Evolutionary conservation across 148 eudicot species (phyloP).

Genomic region (Linanthus parryae): DNA sequence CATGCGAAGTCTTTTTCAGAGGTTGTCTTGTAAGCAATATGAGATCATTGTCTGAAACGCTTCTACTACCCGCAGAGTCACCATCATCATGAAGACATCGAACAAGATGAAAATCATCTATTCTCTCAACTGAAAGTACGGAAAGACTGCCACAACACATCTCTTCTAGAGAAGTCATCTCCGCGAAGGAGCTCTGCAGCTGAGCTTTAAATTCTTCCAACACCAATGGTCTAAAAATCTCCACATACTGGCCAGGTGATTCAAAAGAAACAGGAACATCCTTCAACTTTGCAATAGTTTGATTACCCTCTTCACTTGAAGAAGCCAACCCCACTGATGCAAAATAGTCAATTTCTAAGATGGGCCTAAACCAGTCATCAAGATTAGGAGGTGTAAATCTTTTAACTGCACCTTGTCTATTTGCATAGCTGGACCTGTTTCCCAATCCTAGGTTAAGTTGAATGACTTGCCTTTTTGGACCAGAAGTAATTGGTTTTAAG

Average conservation of each 20-base stretch:
- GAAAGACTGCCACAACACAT: constrained; percentile 76
- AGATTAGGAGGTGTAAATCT: constrained; percentile 75
- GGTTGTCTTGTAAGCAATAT: constrained; percentile 77
- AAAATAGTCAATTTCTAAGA: constrained; percentile 82
- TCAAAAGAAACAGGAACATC: constrained; percentile 83
- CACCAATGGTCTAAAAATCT: constrained; percentile 79
- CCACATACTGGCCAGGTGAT: constrained; percentile 74
- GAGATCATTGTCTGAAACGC: constrained; percentile 76
- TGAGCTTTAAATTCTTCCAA: constrained; percentile 99
- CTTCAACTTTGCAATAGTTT: constrained; percentile 43
- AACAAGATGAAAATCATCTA: constrained; percentile 96
- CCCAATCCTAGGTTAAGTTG: constrained; percentile 61
- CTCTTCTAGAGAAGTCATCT: constrained; percentile 66
- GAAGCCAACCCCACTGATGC: constrained; percentile 71
- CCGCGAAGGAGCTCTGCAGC: constrained; percentile 67
- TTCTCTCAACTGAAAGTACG: constrained; percentile 87
- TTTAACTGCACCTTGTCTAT: constrained; percentile 47
- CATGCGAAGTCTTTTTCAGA: constrained; percentile 42
- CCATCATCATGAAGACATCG: constrained; percentile 74
- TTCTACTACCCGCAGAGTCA: constrained; percentile 38
- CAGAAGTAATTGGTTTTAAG: constrained; percentile 34
- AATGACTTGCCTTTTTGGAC: constrained; percentile 83
- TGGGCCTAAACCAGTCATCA: constrained; percentile 90
- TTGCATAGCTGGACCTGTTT: constrained; percentile 43
- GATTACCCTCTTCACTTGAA: constrained; percentile 36